phyloP scores from a whole-genome alignment of 2,329 filamentous ascomycete species.

The Aureobasidium sp. region DNA sequence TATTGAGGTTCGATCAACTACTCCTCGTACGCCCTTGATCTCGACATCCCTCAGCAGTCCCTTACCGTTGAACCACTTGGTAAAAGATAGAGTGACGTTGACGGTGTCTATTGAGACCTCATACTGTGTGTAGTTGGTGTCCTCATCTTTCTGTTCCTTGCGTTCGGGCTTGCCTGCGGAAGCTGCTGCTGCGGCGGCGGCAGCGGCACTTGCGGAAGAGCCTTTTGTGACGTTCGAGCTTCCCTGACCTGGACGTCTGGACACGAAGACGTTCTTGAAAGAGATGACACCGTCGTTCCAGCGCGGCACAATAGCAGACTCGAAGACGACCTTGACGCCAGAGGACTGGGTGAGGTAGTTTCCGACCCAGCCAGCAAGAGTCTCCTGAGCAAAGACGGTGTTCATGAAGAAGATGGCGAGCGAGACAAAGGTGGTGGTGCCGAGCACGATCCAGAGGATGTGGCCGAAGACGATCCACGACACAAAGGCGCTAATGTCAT shows the following conservation, averaged over 20 bases:
- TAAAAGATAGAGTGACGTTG: constrained; percentile 90
- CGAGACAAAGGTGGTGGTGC: constrained; percentile 95
- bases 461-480: constrained; percentile 95
- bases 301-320: constrained; percentile 92
- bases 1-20: constrained; percentile 83
- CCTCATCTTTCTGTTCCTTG: constrained; percentile 59
- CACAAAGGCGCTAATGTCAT: constrained; percentile 91
- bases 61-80: constrained; percentile 99
- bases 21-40: constrained; percentile 84
- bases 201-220: constrained; percentile 74
- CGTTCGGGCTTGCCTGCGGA: constrained; percentile 38
- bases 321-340: constrained; percentile 88
- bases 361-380: constrained; percentile 82
- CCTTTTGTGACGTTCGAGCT: constrained; percentile 84
- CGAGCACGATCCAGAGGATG: constrained; percentile 89
- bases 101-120: constrained; percentile 91
- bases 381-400: constrained; percentile 96
- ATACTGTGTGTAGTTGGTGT: constrained; percentile 96
- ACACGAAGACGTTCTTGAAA: constrained; percentile 94
- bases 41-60: constrained; percentile 86
- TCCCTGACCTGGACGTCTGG: constrained; percentile 74
- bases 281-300: constrained; percentile 95
- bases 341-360: constrained; percentile 93
- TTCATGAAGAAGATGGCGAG: constrained; percentile 85
- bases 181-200: constrained; percentile 68